Base-by-base conservation (phyloP, 2,329 filamentous ascomycete species). In the Neocucurbitaria cava region DNA sequence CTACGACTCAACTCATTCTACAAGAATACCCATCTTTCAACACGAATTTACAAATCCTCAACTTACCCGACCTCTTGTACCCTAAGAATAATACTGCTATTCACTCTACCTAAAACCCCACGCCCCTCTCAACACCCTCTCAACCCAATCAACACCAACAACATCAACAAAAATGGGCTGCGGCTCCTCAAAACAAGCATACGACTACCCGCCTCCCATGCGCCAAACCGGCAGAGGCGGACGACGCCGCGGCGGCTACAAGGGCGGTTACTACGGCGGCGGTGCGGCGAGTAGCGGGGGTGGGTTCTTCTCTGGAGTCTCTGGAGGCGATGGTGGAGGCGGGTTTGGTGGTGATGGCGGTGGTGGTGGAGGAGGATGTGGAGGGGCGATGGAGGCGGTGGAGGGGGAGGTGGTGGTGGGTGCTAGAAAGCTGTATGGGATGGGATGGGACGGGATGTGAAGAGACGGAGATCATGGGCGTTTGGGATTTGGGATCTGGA, bases 101-200 rank as follows among this genome's bases (percentile, higher is more conserved):
- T 8, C 31, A 35, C 10, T 13, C 10, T 13, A 38, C 10, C 20
- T n/a, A 21, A 38, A 20, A 47, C 20, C 8, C 18, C 35, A 44
- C 8, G 15, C 24, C 17, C 28, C 38, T 21, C 20, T 21, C n/a
- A n/a, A 24, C 8, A 15, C 21, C 45, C n/a, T n/a, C n/a, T 43
- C 21, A 11, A 31, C 28, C 28, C 3, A 11, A 10, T 11, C 9
- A 7, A 31, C 13, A 35, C 15, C 31, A n/a, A n/a, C n/a, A n/a
- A n/a, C n/a, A n/a, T 35, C 31, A 35, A 35, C 17, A 35, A 38
- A 62, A 30, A 65, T 65, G 62, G 62, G 62, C 44, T 65, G 62
- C 52, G 51, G 41, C 4, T 54, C 55, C 30, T 59, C 55, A 26
- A 62, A 58, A 46, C 45, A 54, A 36, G 41, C 42, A 5, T 15